Evolutionary conservation across 164 flowering plant species (phyloP).

Genomic region (Akebia trifoliata): DNA sequence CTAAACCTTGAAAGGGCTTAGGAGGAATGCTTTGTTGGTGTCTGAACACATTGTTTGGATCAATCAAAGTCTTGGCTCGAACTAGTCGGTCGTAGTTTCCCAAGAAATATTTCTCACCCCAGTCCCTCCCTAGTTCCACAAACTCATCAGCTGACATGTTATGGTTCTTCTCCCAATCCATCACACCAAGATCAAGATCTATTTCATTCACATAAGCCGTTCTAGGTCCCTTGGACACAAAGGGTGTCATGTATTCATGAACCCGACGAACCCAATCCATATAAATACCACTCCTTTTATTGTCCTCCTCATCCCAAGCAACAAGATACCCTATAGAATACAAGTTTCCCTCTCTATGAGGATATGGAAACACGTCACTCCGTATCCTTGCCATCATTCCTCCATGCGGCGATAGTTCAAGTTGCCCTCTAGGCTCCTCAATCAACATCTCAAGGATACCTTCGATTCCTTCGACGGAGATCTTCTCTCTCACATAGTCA

Average conservation of each 20-base stretch:
- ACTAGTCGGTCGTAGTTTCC: slow-evolving; percentile 19
- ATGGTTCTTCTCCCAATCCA: slow-evolving; percentile 9
- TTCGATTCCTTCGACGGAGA: slow-evolving; percentile 11
- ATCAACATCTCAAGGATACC: slow-evolving; percentile 9
- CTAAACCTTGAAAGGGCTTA: neutral
- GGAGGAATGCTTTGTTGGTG: slow-evolving; percentile 21
- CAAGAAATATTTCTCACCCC: slow-evolving; percentile 23
- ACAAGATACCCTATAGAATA: slow-evolving; percentile 8
- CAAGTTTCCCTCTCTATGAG: slow-evolving; percentile 10
- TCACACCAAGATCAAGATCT: slow-evolving; percentile 20
- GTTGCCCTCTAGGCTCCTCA: slow-evolving; percentile 4
- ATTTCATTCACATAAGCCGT: slow-evolving; percentile 15
- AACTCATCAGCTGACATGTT: slow-evolving; percentile 4
- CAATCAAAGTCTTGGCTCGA: slow-evolving; percentile 18
- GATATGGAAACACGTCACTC: slow-evolving; percentile 1
- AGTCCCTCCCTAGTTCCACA: slow-evolving; percentile 13
- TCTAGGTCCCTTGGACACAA: slow-evolving; percentile 16
- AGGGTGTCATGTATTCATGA: slow-evolving; percentile 11
- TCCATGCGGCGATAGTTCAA: slow-evolving; percentile 1
- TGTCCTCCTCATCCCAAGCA: slow-evolving; percentile 7
- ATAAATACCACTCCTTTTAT: slow-evolving; percentile 4
- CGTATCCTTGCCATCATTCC: slow-evolving; percentile 7
- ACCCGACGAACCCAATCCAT: slow-evolving; percentile 9
- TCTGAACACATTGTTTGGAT: slow-evolving; percentile 19
- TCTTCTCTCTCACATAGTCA: slow-evolving; percentile 1